Base-by-base conservation (phyloP, 345 rosid species). In the Eucalyptus leucophloia region DNA sequence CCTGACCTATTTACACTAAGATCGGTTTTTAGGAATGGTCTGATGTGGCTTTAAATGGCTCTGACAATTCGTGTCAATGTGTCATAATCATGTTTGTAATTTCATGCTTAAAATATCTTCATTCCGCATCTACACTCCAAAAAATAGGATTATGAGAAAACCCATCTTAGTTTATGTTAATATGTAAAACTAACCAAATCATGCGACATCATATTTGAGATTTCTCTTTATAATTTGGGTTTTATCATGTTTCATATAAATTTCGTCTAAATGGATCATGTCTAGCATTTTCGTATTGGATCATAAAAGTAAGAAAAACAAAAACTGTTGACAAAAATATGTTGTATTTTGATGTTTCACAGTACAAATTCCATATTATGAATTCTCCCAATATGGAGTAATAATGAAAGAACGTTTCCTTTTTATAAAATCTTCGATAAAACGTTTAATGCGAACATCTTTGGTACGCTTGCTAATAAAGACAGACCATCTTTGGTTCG, bases 271-370 rank as follows among this genome's bases (percentile, higher is more conserved):
- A 37, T 37, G 12, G 24, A 37, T 34, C 45, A 72, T 72, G 37
- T 62, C 19, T 16, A 7, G 34, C 5, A 0, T n/a, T 65, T 19
- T n/a, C 40, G 1, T 65, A n/a, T 34, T n/a, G 21, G 21, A 16
- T 15, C 77, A 8, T n/a, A 56, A 10, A 56, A 56, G 3, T 9
- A 10, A 30, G n/a, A 28, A 62, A 28, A 62, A 62, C 7, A 28
- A 26, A 12, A 28, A 53, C 26, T 4, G 34, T 62, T 7, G 77
- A 16, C 77, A 65, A 8, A 65, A 65, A n/a, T 65, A 4, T 32
- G 40, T 65, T 65, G 21, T n/a, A n/a, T 65, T 18, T 65, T 15
- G 40, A 65, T n/a, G 40, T n/a, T 65, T 65, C 77, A 65, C 18
- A 4, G 77, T 16, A n/a, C 40, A 65, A 65, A 65, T 65, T 65